phyloP scores from a whole-genome alignment of 176 grass and related monocot genomes.

The Pontederia crassipes region DNA sequence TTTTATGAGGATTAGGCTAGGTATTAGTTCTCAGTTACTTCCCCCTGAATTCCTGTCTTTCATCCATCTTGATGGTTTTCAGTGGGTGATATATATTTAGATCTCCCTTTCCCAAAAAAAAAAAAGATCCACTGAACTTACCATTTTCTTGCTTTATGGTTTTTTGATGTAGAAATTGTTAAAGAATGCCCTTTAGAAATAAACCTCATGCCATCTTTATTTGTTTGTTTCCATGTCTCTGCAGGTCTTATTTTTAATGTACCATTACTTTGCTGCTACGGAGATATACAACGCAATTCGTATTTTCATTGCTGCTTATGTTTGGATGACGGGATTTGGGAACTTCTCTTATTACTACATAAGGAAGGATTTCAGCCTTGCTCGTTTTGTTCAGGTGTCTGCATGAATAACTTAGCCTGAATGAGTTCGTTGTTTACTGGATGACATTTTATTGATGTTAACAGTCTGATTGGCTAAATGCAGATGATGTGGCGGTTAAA shows the following conservation, averaged over 20 bases:
- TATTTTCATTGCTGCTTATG: constrained; percentile 78
- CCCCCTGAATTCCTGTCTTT: no score
- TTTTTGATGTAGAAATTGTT: background rate
- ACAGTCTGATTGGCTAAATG: constrained; percentile 2
- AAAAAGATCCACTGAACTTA: no score
- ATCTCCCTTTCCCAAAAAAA: no score
- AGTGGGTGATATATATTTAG: no score
- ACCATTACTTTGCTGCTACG: constrained; percentile 81
- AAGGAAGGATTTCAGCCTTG: constrained; percentile 72
- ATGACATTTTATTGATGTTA: constrained; percentile 2
- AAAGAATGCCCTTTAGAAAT: background rate
- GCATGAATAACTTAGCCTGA: background rate
- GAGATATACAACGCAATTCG: constrained; percentile 94
- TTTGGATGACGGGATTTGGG: constrained; percentile 96
- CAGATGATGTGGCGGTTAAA: constrained; percentile 97
- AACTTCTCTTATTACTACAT: constrained; percentile 92
- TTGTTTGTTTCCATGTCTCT: background rate
- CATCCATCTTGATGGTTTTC: no score
- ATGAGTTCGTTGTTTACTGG: background rate
- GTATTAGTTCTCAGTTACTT: no score
- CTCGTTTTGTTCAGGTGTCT: constrained; percentile 71
- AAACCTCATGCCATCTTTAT: background rate
- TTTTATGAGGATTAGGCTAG: no score
- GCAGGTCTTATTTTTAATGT: constrained; percentile 83
- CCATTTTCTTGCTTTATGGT: no score